Evolutionary conservation across 441 rosid genomes (phyloP), one percentile per base, ranked within the genome.

Genomic region (Croton laevigatus): DNA sequence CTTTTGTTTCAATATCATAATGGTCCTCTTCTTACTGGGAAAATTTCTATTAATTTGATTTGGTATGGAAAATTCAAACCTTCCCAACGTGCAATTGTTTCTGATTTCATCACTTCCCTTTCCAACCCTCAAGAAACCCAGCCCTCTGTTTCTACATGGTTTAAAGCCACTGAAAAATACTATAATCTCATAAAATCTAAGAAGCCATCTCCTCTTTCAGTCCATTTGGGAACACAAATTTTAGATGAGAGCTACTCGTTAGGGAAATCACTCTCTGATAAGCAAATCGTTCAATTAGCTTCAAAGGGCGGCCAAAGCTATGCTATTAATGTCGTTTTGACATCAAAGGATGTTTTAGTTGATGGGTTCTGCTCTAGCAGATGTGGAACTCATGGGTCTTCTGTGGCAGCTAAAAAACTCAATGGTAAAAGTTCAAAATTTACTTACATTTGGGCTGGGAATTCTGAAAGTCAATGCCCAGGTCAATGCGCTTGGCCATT

Each of bases 401-500:
- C 86, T 5, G 51, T 48, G 8, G 77, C 85, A 32, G 73, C 80
- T 9, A 44, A 53, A 60, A 68, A 23, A 4, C n/a, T 73, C 32
- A 76, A 71, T 34, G 82, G 81, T 40, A 75, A 76, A 38, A 80
- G 72, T 49, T 68, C 80, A 58, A 87, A 85, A 36, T 87, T 82
- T 68, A 88, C 90, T 0, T 88, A 87, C 80, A 83, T 91, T 59
- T 91, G 92, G 97, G 94, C 89, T 4, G 97, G 97, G 1, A 87
- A 89, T 86, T 84, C 97, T 0, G 89, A 82, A 66, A 81, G 80
- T 5, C 94, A 91, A 54, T 91, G 92, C 75, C 91, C 96, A 0
- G 94, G 94, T 6, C 85, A 84, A 62, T 88, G 94, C 74, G 91
- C 96, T 27, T 90, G 94, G 94, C 94, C 97, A 0, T 90, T 87